Conservation (phyloP, 257 asterid genomes). For the Jacaranda mimosifolia region DNA sequence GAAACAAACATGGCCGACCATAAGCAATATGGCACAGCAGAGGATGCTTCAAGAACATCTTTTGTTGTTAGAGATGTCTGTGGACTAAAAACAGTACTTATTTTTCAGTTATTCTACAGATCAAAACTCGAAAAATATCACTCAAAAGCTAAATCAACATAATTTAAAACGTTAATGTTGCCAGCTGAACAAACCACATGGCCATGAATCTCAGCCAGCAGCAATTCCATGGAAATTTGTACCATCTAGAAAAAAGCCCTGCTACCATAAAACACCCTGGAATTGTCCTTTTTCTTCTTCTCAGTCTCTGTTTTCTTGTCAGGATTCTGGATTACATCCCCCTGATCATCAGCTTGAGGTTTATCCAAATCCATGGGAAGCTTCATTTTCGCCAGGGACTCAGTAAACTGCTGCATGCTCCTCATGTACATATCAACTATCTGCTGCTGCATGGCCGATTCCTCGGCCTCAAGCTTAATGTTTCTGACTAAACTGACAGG, state of each 20-base stretch:
- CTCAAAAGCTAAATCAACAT: background rate
- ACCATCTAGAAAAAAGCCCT: constrained; percentile 68
- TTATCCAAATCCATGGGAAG: constrained; percentile 68
- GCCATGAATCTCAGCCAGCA: background rate
- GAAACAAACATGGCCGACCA: constrained; percentile 17
- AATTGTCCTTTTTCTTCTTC: constrained; percentile 53
- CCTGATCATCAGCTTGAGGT: constrained; percentile 34
- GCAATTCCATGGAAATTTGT: no score
- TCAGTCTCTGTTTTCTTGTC: constrained; percentile 43
- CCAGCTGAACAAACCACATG: background rate
- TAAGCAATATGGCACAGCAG: constrained; percentile 2
- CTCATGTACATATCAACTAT: constrained; percentile 82
- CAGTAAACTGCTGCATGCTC: constrained; percentile 84
- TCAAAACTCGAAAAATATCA: background rate
- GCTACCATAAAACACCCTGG: constrained; percentile 86
- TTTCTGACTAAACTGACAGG: constrained; percentile 45
- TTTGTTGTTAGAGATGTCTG: constrained; percentile 32
- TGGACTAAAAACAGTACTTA: background rate
- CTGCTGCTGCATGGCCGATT: constrained; percentile 69
- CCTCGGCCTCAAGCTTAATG: constrained; percentile 55
- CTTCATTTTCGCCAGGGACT: constrained; percentile 75
- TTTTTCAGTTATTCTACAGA: constrained; percentile 14
- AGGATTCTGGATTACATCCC: constrained; percentile 37
- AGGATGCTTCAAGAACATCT: constrained; percentile 18
- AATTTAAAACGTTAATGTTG: background rate